A percentile compares a stretch with the other conserved stretches of the same genome.
These are phyloP conservation scores for Sugiyamaella castrensis DNA, from an alignment of 1,139 yeast species.

Conservation along the genomic window DNA sequence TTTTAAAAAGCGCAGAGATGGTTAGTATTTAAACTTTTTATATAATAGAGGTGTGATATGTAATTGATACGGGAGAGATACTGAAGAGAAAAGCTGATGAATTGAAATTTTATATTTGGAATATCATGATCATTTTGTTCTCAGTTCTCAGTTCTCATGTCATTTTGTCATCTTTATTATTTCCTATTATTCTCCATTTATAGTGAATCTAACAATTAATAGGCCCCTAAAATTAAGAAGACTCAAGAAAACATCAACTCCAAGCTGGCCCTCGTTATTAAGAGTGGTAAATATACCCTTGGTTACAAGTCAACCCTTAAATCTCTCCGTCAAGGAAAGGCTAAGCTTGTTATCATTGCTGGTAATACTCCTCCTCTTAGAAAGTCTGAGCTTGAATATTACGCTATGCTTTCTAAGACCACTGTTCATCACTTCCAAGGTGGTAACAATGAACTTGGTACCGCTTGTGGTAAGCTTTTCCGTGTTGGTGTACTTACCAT, in stretches of 20 bases:
- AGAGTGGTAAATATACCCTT: constrained; percentile 99
- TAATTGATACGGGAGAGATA: neutral
- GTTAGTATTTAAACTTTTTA: constrained; percentile 59
- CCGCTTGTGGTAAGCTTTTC: constrained; percentile 99
- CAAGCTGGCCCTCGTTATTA: constrained; percentile 96
- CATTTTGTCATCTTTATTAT: neutral
- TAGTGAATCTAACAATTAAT: constrained; percentile 16
- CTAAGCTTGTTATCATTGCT: constrained; percentile 96
- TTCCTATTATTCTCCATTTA: too few species aligned
- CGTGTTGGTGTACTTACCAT: constrained; percentile 97
- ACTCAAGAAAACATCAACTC: constrained; percentile 95
- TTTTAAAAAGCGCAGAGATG: constrained; percentile 79
- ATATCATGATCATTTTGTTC: neutral
- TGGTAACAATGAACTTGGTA: constrained; percentile 99
- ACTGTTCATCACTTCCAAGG: constrained; percentile 99
- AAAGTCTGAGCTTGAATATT: constrained; percentile 99
- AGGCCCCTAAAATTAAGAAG: constrained; percentile 95
- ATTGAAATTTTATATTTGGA: too few species aligned
- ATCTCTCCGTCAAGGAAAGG: constrained; percentile 98
- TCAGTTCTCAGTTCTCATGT: too few species aligned
- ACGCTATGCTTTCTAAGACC: constrained; percentile 99
- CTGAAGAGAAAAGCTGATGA: neutral
- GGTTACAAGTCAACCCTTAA: constrained; percentile 99
- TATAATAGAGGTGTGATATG: constrained; percentile 3
- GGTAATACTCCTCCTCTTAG: constrained; percentile 99